These are phyloP conservation scores for Fraxinus quadrangulata DNA, from an alignment of 257 asterid genomes.

Conservation along the genomic window DNA sequence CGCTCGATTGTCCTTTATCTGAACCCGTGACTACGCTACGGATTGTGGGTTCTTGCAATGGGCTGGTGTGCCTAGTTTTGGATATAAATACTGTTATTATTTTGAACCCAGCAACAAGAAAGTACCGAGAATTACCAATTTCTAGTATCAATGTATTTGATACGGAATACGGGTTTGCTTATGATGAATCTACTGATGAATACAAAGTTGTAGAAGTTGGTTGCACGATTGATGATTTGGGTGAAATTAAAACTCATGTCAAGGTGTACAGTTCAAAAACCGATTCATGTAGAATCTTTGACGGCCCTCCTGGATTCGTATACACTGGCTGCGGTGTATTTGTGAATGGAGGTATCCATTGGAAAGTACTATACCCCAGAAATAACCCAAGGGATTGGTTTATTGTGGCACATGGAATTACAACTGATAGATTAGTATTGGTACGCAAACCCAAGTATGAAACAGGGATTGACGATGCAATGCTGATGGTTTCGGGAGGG, in stretches of 20 bases:
- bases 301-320: slow-evolving; percentile 14
- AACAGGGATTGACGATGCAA: not conserved
- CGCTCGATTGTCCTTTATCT: not conserved
- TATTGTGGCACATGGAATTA: slow-evolving; percentile 28
- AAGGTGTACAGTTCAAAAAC: slow-evolving; percentile 31
- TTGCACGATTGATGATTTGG: not conserved
- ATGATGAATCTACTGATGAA: slow-evolving; percentile 34
- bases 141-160: not conserved
- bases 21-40: not conserved
- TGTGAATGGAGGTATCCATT: slow-evolving; percentile 31
- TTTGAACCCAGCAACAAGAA: slow-evolving; percentile 39
- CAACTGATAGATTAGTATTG: slow-evolving; percentile 1
- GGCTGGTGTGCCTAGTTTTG: slow-evolving; percentile 2
- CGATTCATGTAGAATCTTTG: slow-evolving; percentile 33
- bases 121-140: slow-evolving; percentile 26
- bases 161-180: not conserved
- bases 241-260: slow-evolving; percentile 4
- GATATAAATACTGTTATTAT: slow-evolving; percentile 1
- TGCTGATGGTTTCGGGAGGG: slow-evolving; percentile 24
- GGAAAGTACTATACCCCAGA: slow-evolving; percentile 21
- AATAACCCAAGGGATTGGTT: not conserved
- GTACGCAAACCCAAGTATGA: slow-evolving; percentile 9
- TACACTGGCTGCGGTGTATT: slow-evolving; percentile 22
- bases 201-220: slow-evolving; percentile 36
- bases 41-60: slow-evolving; percentile 15